A percentile compares a stretch with the other conserved stretches of the same genome.
Evolutionary conservation across 352 stramenopile genomes (phyloP).

Genomic region (Phytopythium kandeliae): DNA sequence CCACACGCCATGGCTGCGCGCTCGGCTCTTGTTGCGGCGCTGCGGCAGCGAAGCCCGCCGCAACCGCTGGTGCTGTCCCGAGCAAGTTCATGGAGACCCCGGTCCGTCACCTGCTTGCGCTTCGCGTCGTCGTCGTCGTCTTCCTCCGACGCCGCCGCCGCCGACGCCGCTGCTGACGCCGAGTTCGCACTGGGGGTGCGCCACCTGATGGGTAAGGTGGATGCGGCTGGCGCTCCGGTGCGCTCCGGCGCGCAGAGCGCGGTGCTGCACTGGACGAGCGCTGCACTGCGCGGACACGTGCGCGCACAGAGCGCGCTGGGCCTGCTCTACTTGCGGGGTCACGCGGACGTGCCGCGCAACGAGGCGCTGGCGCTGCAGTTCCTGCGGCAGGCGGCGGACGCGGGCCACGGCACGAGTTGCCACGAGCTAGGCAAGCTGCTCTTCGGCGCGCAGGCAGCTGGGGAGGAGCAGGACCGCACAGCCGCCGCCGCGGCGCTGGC

Average conservation of each 20-base stretch:
- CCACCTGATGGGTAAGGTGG: conserved; percentile 41
- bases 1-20: neutral
- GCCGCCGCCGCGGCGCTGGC: conserved; percentile 38
- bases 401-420: conserved; percentile 59
- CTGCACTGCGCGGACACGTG: conserved; percentile 57
- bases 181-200: conserved; percentile 63
- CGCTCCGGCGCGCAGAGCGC: conserved; percentile 36
- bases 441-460: conserved; percentile 11
- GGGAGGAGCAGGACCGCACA: conserved; percentile 12
- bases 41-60: too few relatives aligned
- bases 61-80: too few relatives aligned
- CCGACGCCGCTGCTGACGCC: conserved; percentile 27
- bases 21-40: neutral
- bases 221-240: conserved; percentile 14
- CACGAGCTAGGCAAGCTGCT: conserved; percentile 75
- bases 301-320: conserved; percentile 69
- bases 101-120: too few relatives aligned
- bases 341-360: conserved; percentile 41
- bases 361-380: conserved; percentile 42
- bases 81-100: too few relatives aligned
- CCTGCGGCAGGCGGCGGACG: conserved; percentile 57
- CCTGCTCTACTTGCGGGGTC: conserved; percentile 61
- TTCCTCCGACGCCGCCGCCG: neutral
- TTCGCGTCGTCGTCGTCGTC: neutral
- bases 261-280: conserved; percentile 75